Conservation (phyloP, 2,329 filamentous ascomycete genomes). For the Phyllosticta citrichinensis region DNA sequence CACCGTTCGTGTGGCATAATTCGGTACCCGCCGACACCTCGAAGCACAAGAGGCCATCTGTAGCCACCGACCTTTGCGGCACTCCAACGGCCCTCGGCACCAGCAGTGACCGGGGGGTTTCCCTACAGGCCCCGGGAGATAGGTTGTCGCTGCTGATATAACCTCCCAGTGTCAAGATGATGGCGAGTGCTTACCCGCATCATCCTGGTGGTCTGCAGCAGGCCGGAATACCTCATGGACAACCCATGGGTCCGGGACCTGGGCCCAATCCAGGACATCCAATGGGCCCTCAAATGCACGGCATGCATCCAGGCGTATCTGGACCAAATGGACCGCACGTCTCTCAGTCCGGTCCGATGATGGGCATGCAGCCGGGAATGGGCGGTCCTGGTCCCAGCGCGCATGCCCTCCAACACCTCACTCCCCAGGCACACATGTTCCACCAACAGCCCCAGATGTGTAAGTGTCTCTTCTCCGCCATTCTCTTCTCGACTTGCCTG, state of each 20-base stretch:
- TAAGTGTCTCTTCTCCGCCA: not conserved
- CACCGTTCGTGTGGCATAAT: not conserved
- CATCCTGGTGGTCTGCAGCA: conserved; percentile 64
- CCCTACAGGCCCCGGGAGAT: conserved; percentile 2
- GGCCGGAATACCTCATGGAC: conserved; percentile 55
- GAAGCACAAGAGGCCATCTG: not conserved
- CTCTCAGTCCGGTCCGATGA: conserved; percentile 60
- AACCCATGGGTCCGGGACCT: conserved; percentile 54
- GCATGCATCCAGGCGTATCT: conserved; percentile 63
- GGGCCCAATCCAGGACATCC: conserved; percentile 62
- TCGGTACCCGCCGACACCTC: not conserved
- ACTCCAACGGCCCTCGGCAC: not conserved
- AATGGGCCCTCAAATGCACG: conserved; percentile 58
- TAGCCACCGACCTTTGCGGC: not conserved
- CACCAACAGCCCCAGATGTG: conserved; percentile 30
- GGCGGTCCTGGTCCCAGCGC: conserved; percentile 50
- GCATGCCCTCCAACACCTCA: conserved; percentile 64
- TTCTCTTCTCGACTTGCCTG: not conserved
- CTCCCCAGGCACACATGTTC: conserved; percentile 49
- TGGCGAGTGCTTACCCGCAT: conserved; percentile 57
- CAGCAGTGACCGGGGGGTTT: conserved; percentile 1
- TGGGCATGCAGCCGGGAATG: conserved; percentile 65
- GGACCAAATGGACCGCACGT: conserved; percentile 61
- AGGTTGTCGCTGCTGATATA: conserved; percentile 3
- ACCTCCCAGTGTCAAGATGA: conserved; percentile 44